Conservation (phyloP, 140 eudicot species). For the Senecio squalidus region DNA sequence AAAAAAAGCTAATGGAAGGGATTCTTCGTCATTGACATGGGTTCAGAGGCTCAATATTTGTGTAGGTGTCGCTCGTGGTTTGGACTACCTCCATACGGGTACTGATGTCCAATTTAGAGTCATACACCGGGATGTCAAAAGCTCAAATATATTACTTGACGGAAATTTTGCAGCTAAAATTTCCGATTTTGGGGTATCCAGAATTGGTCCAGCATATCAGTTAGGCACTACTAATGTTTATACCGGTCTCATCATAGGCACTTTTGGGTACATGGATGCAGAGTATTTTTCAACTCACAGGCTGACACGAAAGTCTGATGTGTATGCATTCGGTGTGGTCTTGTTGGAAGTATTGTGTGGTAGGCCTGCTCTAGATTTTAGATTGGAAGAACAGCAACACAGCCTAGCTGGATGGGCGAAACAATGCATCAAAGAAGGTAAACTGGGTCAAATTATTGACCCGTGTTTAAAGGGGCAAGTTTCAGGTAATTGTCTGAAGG, state of each 20-base stretch:
- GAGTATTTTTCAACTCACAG: constrained; percentile 18
- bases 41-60: constrained; percentile 18
- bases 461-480: neutral
- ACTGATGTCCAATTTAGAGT: constrained; percentile 10
- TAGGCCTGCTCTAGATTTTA: constrained; percentile 19
- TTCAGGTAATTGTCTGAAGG: constrained; percentile 13
- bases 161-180: constrained; percentile 16
- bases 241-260: constrained; percentile 7
- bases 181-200: constrained; percentile 21
- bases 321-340: constrained; percentile 21
- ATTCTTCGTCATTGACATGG: constrained; percentile 1
- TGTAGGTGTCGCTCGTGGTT: constrained; percentile 27
- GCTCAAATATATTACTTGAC: constrained; percentile 20
- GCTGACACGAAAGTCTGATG: constrained; percentile 23
- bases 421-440: constrained; percentile 8
- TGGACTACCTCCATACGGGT: constrained; percentile 26
- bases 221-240: constrained; percentile 10
- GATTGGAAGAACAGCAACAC: constrained; percentile 3
- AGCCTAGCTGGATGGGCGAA: constrained; percentile 15
- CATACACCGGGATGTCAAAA: constrained; percentile 24
- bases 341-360: constrained; percentile 25
- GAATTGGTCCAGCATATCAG: constrained; percentile 18
- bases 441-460: neutral
- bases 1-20: neutral
- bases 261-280: constrained; percentile 22